A percentile compares a stretch with the other conserved stretches of the same genome.
These are phyloP conservation scores for Xylariaceae sp. DNA, from an alignment of 2,329 filamentous ascomycete genomes.

Conservation along the genomic window DNA sequence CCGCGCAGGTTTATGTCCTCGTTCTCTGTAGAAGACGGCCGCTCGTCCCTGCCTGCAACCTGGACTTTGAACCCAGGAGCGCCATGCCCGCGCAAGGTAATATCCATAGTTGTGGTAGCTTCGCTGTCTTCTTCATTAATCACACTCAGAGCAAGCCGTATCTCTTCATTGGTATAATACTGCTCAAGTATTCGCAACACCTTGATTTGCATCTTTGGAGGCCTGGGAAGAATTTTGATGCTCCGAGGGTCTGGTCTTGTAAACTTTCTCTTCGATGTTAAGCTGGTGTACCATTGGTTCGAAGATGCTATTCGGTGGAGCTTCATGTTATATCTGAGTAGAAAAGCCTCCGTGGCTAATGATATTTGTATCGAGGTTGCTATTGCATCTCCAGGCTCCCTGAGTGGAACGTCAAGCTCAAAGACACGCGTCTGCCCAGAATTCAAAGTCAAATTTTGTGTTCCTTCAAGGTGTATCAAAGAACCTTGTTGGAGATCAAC, in stretches of 20 bases:
- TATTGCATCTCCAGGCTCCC: constrained; percentile 80
- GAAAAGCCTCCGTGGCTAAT: constrained; percentile 69
- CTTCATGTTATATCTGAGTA: constrained; percentile 68
- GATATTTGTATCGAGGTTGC: constrained; percentile 68
- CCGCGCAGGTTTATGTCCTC: constrained; percentile 53
- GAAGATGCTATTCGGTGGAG: constrained; percentile 51
- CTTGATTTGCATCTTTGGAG: constrained; percentile 85
- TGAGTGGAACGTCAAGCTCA: constrained; percentile 73
- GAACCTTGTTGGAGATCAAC: constrained; percentile 35
- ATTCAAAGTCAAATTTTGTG: constrained; percentile 67
- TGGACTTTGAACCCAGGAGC: constrained; percentile 54
- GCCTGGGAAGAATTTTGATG: constrained; percentile 82
- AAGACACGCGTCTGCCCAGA: constrained; percentile 74
- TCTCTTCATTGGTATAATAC: constrained; percentile 84
- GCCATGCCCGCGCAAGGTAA: constrained; percentile 67
- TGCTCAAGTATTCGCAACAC: constrained; percentile 67
- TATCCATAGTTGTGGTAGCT: constrained; percentile 73
- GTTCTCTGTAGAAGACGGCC: constrained; percentile 40
- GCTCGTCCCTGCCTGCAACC: constrained; percentile 43
- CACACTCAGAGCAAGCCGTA: constrained; percentile 72
- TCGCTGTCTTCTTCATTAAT: constrained; percentile 84
- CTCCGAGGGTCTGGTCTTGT: constrained; percentile 57
- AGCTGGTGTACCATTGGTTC: constrained; percentile 58
- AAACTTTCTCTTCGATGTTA: constrained; percentile 51
- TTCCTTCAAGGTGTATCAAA: constrained; percentile 55